Base-by-base conservation (phyloP, 768 basidiomycete genomes). In the Tephrocybe sp. region DNA sequence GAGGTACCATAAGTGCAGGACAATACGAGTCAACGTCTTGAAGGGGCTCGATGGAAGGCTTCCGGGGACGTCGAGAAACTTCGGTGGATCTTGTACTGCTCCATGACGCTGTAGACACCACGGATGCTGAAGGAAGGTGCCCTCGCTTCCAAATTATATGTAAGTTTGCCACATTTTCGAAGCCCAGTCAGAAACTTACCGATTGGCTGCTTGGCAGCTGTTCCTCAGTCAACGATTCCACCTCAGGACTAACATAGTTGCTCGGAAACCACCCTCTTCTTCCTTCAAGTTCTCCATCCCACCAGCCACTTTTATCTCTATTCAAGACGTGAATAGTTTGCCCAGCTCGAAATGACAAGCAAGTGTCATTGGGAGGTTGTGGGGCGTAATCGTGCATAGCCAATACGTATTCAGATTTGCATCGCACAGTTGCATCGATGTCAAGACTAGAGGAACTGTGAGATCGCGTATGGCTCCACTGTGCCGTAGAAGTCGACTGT, bases 241-340 rank as follows among this genome's bases (percentile, higher is more conserved):
- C 72, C 57, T 87, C 84, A 13, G 79, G 71, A 57, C 84, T 86
- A 56, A 92, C 89, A 70, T 97, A 98, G 69, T 98, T 99, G 62
- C 92, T 94, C 16, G 97, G 97, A 69, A 98, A 98, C 97, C 97
- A 99, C 11, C 97, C 97, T 60, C 95, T 74, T 53, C 85, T 72
- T 2, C 85, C 89, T 32, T 92, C 89, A 14, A 96, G 67, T 68
- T 98, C 93, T 9, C 97, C 97, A 63, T 99, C 95, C 96, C 96
- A 98, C 97, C 97, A 98, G 0, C 97, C 97, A 59, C 86, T 90
- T 3, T 76, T 54, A 70, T 98, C 92, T 56, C 85, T 79, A 61
- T 92, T 92, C 42, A 89, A 73, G n/a, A 98, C 92, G 53, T 86
- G 86, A 49, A 98, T 93, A 48, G 95, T 79, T 63, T 98, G 89